A percentile compares a stretch with the other conserved stretches of the same genome.
Conservation (phyloP, 176 grass and related monocot species). For the Avena insularis region DNA sequence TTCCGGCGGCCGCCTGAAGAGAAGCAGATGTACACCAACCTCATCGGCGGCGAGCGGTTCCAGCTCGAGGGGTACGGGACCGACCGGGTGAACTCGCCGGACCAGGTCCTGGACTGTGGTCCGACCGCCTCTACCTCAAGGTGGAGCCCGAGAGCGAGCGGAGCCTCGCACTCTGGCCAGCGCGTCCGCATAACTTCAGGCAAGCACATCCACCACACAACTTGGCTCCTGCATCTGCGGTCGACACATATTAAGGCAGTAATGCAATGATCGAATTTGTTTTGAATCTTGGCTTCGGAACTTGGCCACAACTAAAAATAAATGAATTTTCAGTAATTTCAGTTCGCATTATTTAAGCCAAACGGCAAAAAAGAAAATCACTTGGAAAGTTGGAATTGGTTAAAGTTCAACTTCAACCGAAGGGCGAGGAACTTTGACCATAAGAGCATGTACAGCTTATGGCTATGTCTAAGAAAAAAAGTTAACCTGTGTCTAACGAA, state of each 20-base stretch:
- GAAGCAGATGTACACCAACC: slow-evolving; percentile 56
- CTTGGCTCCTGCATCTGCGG: not conserved
- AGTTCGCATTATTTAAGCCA: not conserved
- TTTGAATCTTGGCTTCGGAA: no score
- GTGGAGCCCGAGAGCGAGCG: slow-evolving; percentile 59
- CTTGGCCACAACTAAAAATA: not conserved
- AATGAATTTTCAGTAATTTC: not conserved
- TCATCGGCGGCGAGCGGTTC: slow-evolving; percentile 51
- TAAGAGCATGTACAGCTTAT: no score
- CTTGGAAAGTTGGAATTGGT: no score
- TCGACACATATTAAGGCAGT: no score
- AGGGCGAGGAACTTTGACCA: no score
- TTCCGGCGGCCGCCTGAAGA: slow-evolving; percentile 50
- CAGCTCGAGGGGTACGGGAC: slow-evolving; percentile 60
- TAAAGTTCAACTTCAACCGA: no score
- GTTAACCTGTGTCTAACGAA: no score
- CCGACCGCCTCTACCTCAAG: slow-evolving; percentile 56
- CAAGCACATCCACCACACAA: not conserved
- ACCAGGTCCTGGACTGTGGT: slow-evolving; percentile 66
- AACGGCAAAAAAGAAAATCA: not conserved
- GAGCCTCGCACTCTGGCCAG: slow-evolving; percentile 52
- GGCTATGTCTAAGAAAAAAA: no score
- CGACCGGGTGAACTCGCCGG: slow-evolving; percentile 37
- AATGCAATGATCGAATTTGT: no score
- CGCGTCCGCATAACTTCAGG: slow-evolving; percentile 47